A percentile compares a stretch with the other conserved stretches of the same genome.
Evolutionary conservation across 768 basidiomycete species (phyloP).

Genomic region (Amanita muscaria): DNA sequence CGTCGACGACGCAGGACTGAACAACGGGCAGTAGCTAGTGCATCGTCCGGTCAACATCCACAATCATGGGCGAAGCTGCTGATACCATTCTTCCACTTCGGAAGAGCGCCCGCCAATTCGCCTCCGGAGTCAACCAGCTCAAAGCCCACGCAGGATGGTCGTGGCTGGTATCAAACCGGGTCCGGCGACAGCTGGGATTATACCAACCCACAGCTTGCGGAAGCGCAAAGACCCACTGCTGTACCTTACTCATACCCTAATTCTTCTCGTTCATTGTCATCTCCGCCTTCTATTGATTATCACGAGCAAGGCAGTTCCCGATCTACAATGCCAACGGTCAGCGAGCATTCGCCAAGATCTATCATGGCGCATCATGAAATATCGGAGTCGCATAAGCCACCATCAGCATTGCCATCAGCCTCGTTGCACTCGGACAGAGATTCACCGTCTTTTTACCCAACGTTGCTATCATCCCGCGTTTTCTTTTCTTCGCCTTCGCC

Average conservation of each 20-base stretch:
- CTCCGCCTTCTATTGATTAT: slow-evolving; percentile 10
- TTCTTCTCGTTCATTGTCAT: slow-evolving; percentile 3
- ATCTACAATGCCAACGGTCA: slow-evolving; percentile 15
- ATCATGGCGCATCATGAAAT: slow-evolving; percentile 22
- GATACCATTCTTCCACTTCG: background rate
- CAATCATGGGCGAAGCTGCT: slow-evolving; percentile 1
- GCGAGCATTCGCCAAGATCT: slow-evolving; percentile 17
- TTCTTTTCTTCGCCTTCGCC: slow-evolving; percentile 19
- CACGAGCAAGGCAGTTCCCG: background rate
- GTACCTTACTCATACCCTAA: background rate
- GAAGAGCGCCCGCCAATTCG: background rate
- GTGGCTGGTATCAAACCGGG: slow-evolving; percentile 45
- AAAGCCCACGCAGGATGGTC: slow-evolving; percentile 15
- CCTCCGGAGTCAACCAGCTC: background rate
- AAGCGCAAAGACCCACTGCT: background rate
- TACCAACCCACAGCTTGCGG: slow-evolving; percentile 6
- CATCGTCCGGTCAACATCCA: background rate
- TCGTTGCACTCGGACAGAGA: slow-evolving; percentile 15
- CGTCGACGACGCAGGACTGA: slow-evolving; percentile 1
- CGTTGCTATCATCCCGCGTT: slow-evolving; percentile 19
- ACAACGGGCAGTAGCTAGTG: background rate
- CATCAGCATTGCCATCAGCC: slow-evolving; percentile 2
- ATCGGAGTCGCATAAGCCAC: slow-evolving; percentile 14
- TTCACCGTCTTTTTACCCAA: slow-evolving; percentile 15
- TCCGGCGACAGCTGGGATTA: slow-evolving; percentile 41